phyloP scores from a whole-genome alignment of 805 yeast genomes.

The Lachancea mirantina region DNA sequence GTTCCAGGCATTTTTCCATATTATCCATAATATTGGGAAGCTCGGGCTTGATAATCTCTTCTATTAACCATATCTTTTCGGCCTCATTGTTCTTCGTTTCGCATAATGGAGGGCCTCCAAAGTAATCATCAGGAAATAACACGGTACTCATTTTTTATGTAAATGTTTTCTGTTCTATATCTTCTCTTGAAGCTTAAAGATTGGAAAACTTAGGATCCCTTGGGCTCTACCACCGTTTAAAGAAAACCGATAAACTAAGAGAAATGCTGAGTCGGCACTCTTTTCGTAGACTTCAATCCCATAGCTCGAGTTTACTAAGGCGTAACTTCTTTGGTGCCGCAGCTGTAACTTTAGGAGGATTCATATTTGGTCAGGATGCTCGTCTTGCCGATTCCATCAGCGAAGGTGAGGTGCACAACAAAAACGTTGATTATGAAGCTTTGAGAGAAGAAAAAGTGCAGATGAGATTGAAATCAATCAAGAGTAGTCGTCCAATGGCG shows the following conservation, averaged over 20 bases:
- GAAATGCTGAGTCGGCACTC: too few species aligned
- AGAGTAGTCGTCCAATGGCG: conserved; percentile 24
- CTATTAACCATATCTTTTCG: conserved; percentile 41
- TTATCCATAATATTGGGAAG: conserved; percentile 42
- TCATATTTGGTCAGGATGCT: conserved; percentile 38
- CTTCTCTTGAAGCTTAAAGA: background rate
- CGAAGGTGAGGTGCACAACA: conserved; percentile 25
- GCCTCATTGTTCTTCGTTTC: conserved; percentile 8
- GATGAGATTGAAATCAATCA: conserved; percentile 18
- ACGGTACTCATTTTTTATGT: conserved; percentile 28
- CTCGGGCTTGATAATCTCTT: conserved; percentile 41
- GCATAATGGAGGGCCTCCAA: conserved; percentile 19
- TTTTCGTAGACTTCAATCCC: background rate
- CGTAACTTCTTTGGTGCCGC: conserved; percentile 7
- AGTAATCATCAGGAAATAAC: conserved; percentile 26
- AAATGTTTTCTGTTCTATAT: background rate
- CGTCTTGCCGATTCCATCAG: conserved; percentile 55
- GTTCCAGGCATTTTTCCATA: conserved; percentile 35
- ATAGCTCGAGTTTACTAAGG: background rate
- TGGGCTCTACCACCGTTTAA: too few species aligned
- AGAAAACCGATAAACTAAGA: too few species aligned
- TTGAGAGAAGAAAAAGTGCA: conserved; percentile 30
- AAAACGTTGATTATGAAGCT: conserved; percentile 31
- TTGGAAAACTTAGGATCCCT: too few species aligned
- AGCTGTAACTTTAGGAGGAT: conserved; percentile 13